A percentile compares a stretch with the other conserved stretches of the same genome.
These are phyloP conservation scores for Pistacia integerrima DNA, from an alignment of 345 rosid genomes.

Conservation along the genomic window DNA sequence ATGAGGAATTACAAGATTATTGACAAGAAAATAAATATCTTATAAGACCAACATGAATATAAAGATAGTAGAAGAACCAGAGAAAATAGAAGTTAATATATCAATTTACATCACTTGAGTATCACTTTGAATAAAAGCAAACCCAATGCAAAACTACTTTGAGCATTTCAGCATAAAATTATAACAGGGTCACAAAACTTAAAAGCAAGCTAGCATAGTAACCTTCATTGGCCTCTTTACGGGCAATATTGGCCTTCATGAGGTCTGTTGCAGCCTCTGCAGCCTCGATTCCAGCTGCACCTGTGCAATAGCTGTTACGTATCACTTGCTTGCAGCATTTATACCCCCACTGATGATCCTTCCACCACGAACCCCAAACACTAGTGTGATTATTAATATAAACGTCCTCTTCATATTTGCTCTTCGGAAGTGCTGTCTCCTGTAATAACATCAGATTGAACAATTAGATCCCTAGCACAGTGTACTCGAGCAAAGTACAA, in stretches of 20 bases:
- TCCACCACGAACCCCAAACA: slow-evolving; percentile 99
- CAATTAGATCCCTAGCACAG: not conserved
- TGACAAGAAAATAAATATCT: not conserved
- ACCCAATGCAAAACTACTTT: not conserved
- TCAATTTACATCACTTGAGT: not conserved
- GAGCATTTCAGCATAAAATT: not conserved
- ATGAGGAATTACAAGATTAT: not conserved
- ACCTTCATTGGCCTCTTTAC: slow-evolving; percentile 63
- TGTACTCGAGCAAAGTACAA: not conserved
- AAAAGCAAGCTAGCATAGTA: slow-evolving; percentile 7
- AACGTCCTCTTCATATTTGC: slow-evolving; percentile 67
- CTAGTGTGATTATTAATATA: slow-evolving; percentile 66
- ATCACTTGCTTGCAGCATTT: slow-evolving; percentile 79
- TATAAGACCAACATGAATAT: not conserved
- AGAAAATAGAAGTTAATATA: not conserved
- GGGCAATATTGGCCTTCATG: slow-evolving; percentile 76
- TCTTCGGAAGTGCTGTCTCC: slow-evolving; percentile 60
- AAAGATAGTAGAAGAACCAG: not conserved
- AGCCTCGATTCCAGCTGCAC: slow-evolving; percentile 83
- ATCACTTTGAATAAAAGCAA: not conserved
- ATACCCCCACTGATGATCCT: slow-evolving; percentile 89
- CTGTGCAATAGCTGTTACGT: slow-evolving; percentile 85
- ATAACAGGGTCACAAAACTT: not conserved
- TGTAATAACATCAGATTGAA: slow-evolving; percentile 3
- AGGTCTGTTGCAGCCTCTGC: slow-evolving; percentile 72